Percentiles rank a stretch among this genome's conserved stretches.
These are phyloP conservation scores for Cercospora nicotianae DNA, from an alignment of 2,329 filamentous ascomycete species.

Conservation along the genomic window DNA sequence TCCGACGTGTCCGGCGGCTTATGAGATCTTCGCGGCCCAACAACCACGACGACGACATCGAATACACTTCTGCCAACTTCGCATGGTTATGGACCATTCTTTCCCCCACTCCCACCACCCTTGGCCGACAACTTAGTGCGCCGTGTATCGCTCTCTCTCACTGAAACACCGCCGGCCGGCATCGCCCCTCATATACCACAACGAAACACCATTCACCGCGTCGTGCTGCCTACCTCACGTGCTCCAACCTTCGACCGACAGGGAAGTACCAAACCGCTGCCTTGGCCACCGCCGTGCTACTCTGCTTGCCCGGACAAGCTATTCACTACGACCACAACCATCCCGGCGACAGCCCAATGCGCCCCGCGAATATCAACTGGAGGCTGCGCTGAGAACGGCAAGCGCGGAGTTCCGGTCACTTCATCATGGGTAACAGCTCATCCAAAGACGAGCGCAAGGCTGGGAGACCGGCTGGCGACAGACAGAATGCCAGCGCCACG, in stretches of 20 bases:
- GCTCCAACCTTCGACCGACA: constrained; percentile 7
- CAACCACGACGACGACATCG: not conserved
- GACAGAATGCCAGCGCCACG: constrained; percentile 34
- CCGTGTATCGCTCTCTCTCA: constrained; percentile 1
- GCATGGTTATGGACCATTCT: not conserved
- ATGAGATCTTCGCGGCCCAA: not conserved
- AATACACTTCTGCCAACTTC: not conserved
- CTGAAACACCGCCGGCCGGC: constrained; percentile 10
- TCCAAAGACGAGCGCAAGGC: constrained; percentile 48
- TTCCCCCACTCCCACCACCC: not conserved
- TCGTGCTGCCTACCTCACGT: constrained; percentile 13
- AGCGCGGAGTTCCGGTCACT: constrained; percentile 10
- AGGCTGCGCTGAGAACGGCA: constrained; percentile 14
- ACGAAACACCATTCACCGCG: constrained; percentile 12
- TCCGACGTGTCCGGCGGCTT: not conserved
- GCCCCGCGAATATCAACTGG: constrained; percentile 4
- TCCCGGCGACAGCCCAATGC: constrained; percentile 16
- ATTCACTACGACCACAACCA: not conserved
- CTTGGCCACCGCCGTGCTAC: constrained; percentile 7
- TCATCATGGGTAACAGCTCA: constrained; percentile 50
- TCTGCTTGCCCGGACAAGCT: not conserved
- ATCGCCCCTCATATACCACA: constrained; percentile 10
- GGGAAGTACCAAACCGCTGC: constrained; percentile 18
- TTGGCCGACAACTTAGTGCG: not conserved
- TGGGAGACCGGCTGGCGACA: constrained; percentile 38